These are phyloP conservation scores for Cucumis variabilis DNA, from an alignment of 331 rosid species.

Conservation along the genomic window DNA sequence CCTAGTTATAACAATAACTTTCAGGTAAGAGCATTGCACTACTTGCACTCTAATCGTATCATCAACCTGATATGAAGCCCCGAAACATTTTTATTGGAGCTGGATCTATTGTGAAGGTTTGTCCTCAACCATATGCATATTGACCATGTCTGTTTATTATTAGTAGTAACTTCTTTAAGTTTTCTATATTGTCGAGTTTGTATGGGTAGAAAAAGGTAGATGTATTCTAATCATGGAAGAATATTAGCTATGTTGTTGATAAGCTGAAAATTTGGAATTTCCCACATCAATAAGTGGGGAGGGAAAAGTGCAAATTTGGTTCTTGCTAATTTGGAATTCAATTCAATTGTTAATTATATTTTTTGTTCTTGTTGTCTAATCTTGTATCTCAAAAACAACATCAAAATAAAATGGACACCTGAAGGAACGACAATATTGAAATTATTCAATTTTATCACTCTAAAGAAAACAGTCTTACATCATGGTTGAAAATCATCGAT, in stretches of 20 bases:
- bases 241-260: background rate
- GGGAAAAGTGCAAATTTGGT: background rate
- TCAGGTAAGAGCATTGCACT: conserved; percentile 92
- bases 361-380: too few species aligned
- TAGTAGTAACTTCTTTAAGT: background rate
- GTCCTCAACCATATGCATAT: background rate
- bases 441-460: background rate
- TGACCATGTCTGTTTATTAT: background rate
- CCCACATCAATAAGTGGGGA: background rate
- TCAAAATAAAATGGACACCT: background rate
- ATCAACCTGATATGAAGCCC: conserved; percentile 98
- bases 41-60: conserved; percentile 95
- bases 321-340: too few species aligned
- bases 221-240: conserved; percentile 12
- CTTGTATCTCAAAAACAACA: background rate
- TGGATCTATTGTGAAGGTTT: conserved; percentile 94
- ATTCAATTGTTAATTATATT: background rate
- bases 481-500: conserved; percentile 1
- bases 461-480: background rate
- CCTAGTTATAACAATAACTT: conserved; percentile 32
- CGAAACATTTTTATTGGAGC: conserved; percentile 97
- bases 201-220: background rate
- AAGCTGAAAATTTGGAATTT: background rate
- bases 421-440: background rate
- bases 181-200: background rate